A percentile compares a stretch with the other conserved stretches of the same genome.
phyloP scores from a whole-genome alignment of 2,329 filamentous ascomycete species.

The Sordariomycetes sp. region DNA sequence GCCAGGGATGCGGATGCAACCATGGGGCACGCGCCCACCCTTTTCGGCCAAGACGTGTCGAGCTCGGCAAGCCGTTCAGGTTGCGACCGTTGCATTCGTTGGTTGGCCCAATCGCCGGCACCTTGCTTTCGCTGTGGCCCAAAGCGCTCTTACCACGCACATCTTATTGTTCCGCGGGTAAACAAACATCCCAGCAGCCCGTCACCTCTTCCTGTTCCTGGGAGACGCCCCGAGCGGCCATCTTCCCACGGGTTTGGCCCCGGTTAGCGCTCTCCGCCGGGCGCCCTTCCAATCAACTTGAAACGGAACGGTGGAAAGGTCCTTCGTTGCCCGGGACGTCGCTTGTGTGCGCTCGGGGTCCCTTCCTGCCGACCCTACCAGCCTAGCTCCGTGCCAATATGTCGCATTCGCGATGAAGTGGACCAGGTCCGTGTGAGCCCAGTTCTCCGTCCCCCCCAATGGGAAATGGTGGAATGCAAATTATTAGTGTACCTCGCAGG shows the following conservation, averaged over 20 bases:
- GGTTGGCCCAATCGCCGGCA: not conserved
- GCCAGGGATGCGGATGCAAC: not conserved
- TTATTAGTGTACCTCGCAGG: no score
- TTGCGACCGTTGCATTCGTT: not conserved
- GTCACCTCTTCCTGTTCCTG: not conserved
- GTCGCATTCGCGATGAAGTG: no score
- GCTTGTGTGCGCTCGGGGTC: not conserved
- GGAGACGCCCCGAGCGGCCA: not conserved
- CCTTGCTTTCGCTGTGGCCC: not conserved
- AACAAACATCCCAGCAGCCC: no score
- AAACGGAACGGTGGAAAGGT: not conserved
- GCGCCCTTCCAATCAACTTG: constrained; percentile 4
- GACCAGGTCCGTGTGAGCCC: no score
- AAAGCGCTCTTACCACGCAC: no score
- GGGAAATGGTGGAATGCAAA: no score
- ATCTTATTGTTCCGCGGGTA: no score
- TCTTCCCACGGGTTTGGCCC: not conserved
- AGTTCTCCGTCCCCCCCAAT: no score
- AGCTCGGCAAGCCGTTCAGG: not conserved
- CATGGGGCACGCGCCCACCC: not conserved
- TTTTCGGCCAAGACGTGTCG: not conserved
- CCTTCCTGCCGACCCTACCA: not conserved
- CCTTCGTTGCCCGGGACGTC: not conserved
- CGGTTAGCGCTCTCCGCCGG: not conserved
- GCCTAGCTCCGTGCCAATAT: not conserved